Evolutionary conservation across 1,139 yeast genomes (phyloP).

Genomic region (Geotrichum klebahnii): DNA sequence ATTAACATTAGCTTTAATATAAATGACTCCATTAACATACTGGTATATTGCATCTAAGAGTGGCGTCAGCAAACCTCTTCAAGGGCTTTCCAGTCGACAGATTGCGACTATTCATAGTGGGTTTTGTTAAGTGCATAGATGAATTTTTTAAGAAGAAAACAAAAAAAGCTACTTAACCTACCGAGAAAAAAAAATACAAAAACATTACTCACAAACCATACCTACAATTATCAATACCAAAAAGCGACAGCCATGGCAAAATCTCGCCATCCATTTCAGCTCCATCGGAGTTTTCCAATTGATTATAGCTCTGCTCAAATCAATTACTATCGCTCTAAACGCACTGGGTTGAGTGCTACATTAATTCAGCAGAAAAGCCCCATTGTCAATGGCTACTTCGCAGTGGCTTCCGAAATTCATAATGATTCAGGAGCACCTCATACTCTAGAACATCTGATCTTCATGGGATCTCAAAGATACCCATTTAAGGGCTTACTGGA

Average conservation of each 20-base stretch:
- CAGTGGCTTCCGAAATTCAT: constrained; percentile 86
- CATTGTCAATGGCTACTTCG: constrained; percentile 85
- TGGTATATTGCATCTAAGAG: constrained; percentile 23
- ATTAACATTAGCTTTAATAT: neutral
- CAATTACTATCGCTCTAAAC: constrained; percentile 64
- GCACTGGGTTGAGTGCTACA: constrained; percentile 80
- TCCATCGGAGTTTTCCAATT: constrained; percentile 17
- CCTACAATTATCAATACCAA: neutral
- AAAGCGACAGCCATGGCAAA: constrained; percentile 5
- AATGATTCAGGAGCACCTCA: constrained; percentile 93
- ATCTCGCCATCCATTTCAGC: constrained; percentile 20
- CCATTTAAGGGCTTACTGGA: constrained; percentile 93
- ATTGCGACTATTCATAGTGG: constrained; percentile 3
- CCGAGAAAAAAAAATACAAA: neutral
- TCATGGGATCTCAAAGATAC: constrained; percentile 86
- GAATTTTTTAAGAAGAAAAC: neutral
- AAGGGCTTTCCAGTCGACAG: constrained; percentile 4
- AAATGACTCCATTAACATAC: constrained; percentile 18
- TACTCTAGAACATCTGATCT: constrained; percentile 87
- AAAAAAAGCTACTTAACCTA: neutral
- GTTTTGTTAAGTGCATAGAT: too few relatives aligned
- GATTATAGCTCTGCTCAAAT: constrained; percentile 37
- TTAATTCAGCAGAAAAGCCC: constrained; percentile 81
- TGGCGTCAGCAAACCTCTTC: constrained; percentile 23
- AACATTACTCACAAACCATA: neutral